Percentiles rank a stretch among this genome's conserved stretches.
Evolutionary conservation across 2,329 filamentous ascomycete genomes (phyloP).

Genomic region (Chaetomium globosum): DNA sequence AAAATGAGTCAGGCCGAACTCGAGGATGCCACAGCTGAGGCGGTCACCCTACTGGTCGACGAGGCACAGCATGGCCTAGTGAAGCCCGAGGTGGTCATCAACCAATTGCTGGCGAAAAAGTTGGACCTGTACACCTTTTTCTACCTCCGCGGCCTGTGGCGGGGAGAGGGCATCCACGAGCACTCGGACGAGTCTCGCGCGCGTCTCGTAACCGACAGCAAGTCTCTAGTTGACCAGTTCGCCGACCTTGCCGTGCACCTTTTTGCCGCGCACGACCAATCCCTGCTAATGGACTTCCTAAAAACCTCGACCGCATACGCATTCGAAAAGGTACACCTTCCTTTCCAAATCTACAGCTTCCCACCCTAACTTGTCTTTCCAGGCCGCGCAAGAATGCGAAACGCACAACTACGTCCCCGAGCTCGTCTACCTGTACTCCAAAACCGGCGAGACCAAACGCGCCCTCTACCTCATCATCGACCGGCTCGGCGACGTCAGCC

Average conservation of each 20-base stretch:
- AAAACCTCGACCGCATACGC: slow-evolving; percentile 82
- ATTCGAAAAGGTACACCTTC: slow-evolving; percentile 67
- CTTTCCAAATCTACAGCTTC: background rate
- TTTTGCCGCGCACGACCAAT: slow-evolving; percentile 81
- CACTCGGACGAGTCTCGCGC: slow-evolving; percentile 58
- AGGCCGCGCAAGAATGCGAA: slow-evolving; percentile 78
- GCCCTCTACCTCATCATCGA: slow-evolving; percentile 93
- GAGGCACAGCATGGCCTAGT: slow-evolving; percentile 90
- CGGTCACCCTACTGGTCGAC: slow-evolving; percentile 82
- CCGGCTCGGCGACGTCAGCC: slow-evolving; percentile 84
- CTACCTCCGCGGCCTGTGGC: slow-evolving; percentile 86
- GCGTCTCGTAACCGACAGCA: slow-evolving; percentile 60
- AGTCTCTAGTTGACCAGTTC: slow-evolving; percentile 78
- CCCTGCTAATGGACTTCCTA: slow-evolving; percentile 82
- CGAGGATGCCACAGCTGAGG: slow-evolving; percentile 77
- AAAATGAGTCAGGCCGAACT: slow-evolving; percentile 70
- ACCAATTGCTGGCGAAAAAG: slow-evolving; percentile 70
- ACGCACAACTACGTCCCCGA: slow-evolving; percentile 80
- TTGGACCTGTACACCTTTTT: slow-evolving; percentile 82
- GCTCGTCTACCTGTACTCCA: slow-evolving; percentile 92
- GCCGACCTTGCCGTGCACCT: slow-evolving; percentile 84
- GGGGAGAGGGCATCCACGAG: slow-evolving; percentile 66
- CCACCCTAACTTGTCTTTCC: slow-evolving; percentile 29
- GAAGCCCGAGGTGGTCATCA: slow-evolving; percentile 73
- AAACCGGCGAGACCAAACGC: slow-evolving; percentile 90